Evolutionary conservation across 768 basidiomycete genomes (phyloP).

Genomic region (Lactifluus volemus): DNA sequence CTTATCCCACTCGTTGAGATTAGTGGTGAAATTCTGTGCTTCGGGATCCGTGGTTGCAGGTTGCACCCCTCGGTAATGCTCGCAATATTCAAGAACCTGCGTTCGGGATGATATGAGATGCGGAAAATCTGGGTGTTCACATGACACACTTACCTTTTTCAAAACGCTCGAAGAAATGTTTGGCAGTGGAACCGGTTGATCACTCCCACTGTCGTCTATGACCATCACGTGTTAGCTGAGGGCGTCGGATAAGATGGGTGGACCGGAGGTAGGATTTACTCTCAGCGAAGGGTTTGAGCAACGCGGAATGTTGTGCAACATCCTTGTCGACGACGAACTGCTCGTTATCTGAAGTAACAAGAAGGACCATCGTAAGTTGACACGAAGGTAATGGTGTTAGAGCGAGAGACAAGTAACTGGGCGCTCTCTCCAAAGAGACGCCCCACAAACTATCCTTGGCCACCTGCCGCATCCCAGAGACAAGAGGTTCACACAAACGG

Average conservation of each 20-base stretch:
- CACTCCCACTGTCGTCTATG: slow-evolving; percentile 86
- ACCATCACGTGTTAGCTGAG: slow-evolving; percentile 1
- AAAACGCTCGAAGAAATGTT: slow-evolving; percentile 91
- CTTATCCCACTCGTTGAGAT: slow-evolving; percentile 96
- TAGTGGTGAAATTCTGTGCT: background rate
- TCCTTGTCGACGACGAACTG: slow-evolving; percentile 89
- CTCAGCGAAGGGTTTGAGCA: slow-evolving; percentile 99
- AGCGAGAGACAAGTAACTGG: no score
- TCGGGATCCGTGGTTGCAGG: slow-evolving; percentile 77
- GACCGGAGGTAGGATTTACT: slow-evolving; percentile 36
- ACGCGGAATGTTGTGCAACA: slow-evolving; percentile 87
- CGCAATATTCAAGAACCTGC: slow-evolving; percentile 97
- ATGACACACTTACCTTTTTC: slow-evolving; percentile 59
- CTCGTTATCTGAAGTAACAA: slow-evolving; percentile 93
- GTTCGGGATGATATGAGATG: background rate
- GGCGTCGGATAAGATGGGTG: slow-evolving; percentile 2
- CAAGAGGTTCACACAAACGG: no score
- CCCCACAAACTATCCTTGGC: no score
- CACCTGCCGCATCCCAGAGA: no score
- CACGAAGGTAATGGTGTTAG: no score
- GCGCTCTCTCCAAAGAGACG: no score
- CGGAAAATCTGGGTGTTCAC: background rate
- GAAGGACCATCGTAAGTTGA: slow-evolving; percentile 52
- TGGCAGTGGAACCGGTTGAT: slow-evolving; percentile 89
- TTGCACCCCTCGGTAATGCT: slow-evolving; percentile 97